Evolutionary conservation across 495 filamentous ascomycete genomes (phyloP).

Genomic region (Penicillium verhagenii): DNA sequence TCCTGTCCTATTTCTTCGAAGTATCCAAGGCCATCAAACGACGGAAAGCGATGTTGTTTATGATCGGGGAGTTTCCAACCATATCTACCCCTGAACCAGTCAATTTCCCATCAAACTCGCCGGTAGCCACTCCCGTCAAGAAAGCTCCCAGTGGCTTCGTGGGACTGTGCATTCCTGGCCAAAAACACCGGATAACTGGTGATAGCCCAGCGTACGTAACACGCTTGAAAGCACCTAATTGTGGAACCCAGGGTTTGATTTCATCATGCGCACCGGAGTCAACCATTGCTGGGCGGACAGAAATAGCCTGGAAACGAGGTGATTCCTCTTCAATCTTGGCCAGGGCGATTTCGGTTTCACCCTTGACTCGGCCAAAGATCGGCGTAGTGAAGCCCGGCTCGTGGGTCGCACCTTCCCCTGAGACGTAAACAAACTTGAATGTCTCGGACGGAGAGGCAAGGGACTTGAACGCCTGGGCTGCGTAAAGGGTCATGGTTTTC

Average conservation of each 20-base stretch:
- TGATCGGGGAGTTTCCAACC: slow-evolving; percentile 13
- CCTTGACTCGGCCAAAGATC: slow-evolving; percentile 61
- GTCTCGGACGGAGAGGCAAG: slow-evolving; percentile 25
- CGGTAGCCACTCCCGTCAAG: slow-evolving; percentile 59
- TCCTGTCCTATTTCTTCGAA: neutral
- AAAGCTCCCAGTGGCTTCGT: slow-evolving; percentile 42
- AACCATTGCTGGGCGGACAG: slow-evolving; percentile 53
- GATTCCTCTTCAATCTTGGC: slow-evolving; percentile 43
- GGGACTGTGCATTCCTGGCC: slow-evolving; percentile 25
- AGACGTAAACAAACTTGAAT: slow-evolving; percentile 71
- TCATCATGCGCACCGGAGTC: slow-evolving; percentile 47
- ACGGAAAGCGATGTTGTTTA: slow-evolving; percentile 17
- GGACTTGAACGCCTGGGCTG: slow-evolving; percentile 58
- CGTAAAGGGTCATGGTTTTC: slow-evolving; percentile 58
- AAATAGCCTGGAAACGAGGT: slow-evolving; percentile 45
- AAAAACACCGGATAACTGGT: slow-evolving; percentile 9
- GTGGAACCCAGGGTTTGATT: slow-evolving; percentile 45
- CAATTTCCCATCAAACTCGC: slow-evolving; percentile 43
- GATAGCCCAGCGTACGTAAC: slow-evolving; percentile 1
- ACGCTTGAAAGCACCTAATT: neutral
- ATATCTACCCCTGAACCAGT: slow-evolving; percentile 41
- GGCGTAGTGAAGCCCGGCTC: slow-evolving; percentile 51
- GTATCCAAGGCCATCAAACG: slow-evolving; percentile 13
- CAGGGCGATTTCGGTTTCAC: slow-evolving; percentile 57
- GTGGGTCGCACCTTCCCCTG: slow-evolving; percentile 52